These are phyloP conservation scores for Candida germanica DNA, from an alignment of 805 yeast species.

Conservation along the genomic window DNA sequence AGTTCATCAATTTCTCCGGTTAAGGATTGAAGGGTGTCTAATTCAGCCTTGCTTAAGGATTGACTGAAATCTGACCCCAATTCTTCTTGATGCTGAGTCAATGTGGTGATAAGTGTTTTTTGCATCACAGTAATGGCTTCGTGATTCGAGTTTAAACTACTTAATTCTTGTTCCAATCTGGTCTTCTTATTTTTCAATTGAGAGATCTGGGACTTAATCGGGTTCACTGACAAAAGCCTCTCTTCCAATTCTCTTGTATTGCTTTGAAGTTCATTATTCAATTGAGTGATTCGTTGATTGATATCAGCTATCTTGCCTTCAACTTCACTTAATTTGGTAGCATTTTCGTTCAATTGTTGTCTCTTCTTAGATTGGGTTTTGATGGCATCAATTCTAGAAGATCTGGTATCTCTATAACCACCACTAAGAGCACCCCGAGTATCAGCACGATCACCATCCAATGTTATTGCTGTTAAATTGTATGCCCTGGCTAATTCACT, in stretches of 20 bases:
- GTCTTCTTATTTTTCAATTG: constrained; percentile 40
- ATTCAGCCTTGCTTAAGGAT: constrained; percentile 50
- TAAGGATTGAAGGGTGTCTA: constrained; percentile 33
- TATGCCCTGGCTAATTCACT: constrained; percentile 59
- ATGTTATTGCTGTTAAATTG: constrained; percentile 73
- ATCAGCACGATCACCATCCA: constrained; percentile 90
- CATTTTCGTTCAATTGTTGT: constrained; percentile 39
- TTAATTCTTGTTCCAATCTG: constrained; percentile 43
- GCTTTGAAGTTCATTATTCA: constrained; percentile 42
- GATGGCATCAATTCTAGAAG: constrained; percentile 69
- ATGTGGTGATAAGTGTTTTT: constrained; percentile 35
- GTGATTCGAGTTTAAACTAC: constrained; percentile 30
- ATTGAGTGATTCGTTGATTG: constrained; percentile 51
- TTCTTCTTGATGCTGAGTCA: constrained; percentile 48
- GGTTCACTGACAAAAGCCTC: constrained; percentile 40
- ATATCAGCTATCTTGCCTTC: constrained; percentile 39
- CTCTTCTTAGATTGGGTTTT: constrained; percentile 53
- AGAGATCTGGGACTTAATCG: constrained; percentile 40
- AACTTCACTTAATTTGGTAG: constrained; percentile 26
- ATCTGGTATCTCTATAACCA: constrained; percentile 71
- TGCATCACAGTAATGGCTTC: constrained; percentile 32
- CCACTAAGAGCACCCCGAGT: constrained; percentile 83
- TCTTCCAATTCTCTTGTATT: constrained; percentile 43
- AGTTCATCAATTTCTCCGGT: constrained; percentile 31
- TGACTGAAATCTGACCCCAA: constrained; percentile 50